Base-by-base conservation (phyloP, 805 yeast species). In the Zygotorulaspora danielsina region DNA sequence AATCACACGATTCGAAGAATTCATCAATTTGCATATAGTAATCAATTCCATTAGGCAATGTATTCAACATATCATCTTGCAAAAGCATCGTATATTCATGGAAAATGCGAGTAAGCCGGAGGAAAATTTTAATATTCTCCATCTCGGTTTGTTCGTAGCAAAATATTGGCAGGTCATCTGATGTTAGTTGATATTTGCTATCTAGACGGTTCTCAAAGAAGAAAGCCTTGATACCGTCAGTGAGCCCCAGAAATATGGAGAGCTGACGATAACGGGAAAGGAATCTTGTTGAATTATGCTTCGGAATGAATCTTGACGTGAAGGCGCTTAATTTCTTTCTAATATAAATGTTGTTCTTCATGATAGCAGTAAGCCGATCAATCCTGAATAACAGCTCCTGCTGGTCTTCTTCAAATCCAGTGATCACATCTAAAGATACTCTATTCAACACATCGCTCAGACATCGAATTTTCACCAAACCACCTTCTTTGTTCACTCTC, bases 1-100 rank as follows among this genome's bases (percentile, higher is more conserved):
- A 25, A 12, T 41, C 35, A 28, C 43, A 38, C 3, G 45, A 31
- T 13, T 34, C 31, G 35, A 41, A 41, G 20, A 31, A 44, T 11
- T 41, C 38, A 19, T 40, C 45, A 13, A 44, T 29, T 21, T 45
- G 45, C 13, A 45, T 13, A 36, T 38, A 41, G 36, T 45, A 41
- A 13, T 44, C 42, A 21, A 41, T 30, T 19, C 40, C 40, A 32
- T 28, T 36, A 7, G 32, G 30, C 17, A 36, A 19, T 17, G 41
- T 32, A 31, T 40, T 44, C n/a, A 35, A 24, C 28, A 32, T 33
- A 25, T 32, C 48, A 41, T 38, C 41, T 26, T 41, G 45, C 17
- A 37, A 30, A 20, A 41, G 43, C 43, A 41, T 35, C 12, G 41
- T 38, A 28, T 41, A 25, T 18, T 44, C 48, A 19, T 41, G 26